Base-by-base conservation (phyloP, 2,329 filamentous ascomycete genomes). In the Claviceps sp. region DNA sequence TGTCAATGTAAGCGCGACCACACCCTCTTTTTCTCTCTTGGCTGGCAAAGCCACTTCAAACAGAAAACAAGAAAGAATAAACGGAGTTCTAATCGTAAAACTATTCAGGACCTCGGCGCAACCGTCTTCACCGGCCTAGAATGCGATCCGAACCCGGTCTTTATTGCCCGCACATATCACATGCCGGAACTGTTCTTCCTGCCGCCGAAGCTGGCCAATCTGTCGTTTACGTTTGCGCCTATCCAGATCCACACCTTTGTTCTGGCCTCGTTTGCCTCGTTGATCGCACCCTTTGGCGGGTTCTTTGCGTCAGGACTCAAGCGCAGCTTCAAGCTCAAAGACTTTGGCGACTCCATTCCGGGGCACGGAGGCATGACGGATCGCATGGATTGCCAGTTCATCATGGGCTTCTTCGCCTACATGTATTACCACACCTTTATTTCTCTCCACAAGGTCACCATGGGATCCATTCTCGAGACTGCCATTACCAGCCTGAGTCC, bases 401-500 rank as follows among this genome's bases (percentile, higher is more conserved):
- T 97, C 73, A 98, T 98, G 93, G 93, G 93, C 8, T 93, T 95
- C 70, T 97, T 98, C 62, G 82, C 91, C 16, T 97, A 89, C 73
- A 90, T 98, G 79, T 98, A 98, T 72, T 98, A 94, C 71, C 90
- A 96, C 67, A 93, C 86, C 63, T 98, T 98, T 67, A 91, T 98
- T 62, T 90, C 90, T 4, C 77, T 88, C 6, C 82, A 95, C 74
- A 88, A 91, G 68, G 82, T 86, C 40, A 88, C 77, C 52, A 83
- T 95, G 20, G 93, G 91, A 20, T 82, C 81, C 51, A 86, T 98
- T 38, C 86, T 98, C 59, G 91, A 98, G 72, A 80, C 82, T 13
- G 91, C 88, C 49, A 95, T 98, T 59, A 94, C 83, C 5, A 90
- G 90, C n/a, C 71, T 98, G 59, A 83, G 82, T 0, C 72, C 83